phyloP scores from a whole-genome alignment of 176 grass and related monocot genomes.

The Bolboschoenus planiculmis region DNA sequence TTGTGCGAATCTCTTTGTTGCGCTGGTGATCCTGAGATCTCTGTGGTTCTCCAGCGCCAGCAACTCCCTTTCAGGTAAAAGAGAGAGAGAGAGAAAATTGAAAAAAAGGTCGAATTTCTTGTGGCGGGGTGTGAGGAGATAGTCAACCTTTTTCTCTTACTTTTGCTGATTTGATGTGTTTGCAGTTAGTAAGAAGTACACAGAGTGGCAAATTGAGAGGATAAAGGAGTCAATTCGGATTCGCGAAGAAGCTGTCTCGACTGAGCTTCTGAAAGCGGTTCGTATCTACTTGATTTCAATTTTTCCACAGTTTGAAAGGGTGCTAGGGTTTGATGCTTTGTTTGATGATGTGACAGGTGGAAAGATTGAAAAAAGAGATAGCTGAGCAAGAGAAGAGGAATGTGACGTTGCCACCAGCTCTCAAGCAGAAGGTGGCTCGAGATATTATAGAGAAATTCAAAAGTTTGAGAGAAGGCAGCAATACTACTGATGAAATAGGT shows the following conservation, averaged over 20 bases:
- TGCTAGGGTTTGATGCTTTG: neutral
- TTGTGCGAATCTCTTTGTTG: constrained; percentile 61
- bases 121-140: neutral
- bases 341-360: constrained; percentile 41
- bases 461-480: constrained; percentile 33
- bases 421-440: constrained; percentile 60
- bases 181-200: constrained; percentile 26
- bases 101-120: neutral
- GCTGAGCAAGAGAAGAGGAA: constrained; percentile 44
- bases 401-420: constrained; percentile 40
- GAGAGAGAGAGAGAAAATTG: constrained; percentile 21
- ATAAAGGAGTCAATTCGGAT: constrained; percentile 80
- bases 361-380: constrained; percentile 45
- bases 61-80: neutral
- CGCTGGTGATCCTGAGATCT: constrained; percentile 69
- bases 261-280: constrained; percentile 74
- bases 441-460: constrained; percentile 48
- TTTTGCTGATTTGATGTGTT: constrained; percentile 13
- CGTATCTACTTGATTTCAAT: neutral
- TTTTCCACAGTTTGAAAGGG: neutral
- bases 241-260: constrained; percentile 48
- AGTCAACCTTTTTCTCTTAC: neutral
- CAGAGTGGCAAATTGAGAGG: constrained; percentile 62
- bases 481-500: constrained; percentile 59
- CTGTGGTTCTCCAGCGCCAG: constrained; percentile 32